Evolutionary conservation across 176 grass and related monocot genomes (phyloP).

Genomic region (Hsuehochloa calcarea): DNA sequence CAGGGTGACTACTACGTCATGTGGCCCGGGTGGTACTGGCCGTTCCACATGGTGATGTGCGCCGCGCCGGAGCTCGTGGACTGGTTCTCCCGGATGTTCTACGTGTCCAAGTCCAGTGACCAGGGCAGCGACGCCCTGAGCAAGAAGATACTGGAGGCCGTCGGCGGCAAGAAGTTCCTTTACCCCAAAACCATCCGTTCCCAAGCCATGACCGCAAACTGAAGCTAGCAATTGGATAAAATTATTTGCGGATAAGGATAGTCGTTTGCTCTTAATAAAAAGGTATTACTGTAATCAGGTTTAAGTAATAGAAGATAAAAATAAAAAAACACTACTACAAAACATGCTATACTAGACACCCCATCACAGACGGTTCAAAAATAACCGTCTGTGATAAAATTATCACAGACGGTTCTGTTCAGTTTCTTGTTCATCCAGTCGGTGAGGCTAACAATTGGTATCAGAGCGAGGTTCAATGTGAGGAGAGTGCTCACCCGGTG

Average conservation of each 20-base stretch:
- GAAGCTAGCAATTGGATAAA: neutral
- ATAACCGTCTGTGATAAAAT: fast-evolving
- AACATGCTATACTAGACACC: too few relatives aligned
- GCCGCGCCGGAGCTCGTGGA: slow-evolving; percentile 68
- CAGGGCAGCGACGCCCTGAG: slow-evolving; percentile 45
- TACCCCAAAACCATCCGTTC: slow-evolving; percentile 48
- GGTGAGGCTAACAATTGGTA: too few relatives aligned
- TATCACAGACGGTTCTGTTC: too few relatives aligned
- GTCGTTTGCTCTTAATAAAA: too few relatives aligned
- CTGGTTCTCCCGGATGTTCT: slow-evolving; percentile 67
- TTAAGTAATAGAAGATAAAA: too few relatives aligned
- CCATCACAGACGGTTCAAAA: too few relatives aligned
- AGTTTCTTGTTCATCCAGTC: too few relatives aligned
- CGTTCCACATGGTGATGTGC: slow-evolving; percentile 78
- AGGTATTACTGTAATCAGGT: too few relatives aligned
- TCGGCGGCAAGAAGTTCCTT: slow-evolving; percentile 59
- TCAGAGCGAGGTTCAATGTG: too few relatives aligned
- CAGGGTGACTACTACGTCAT: slow-evolving; percentile 59
- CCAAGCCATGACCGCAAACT: neutral
- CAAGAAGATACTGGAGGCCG: slow-evolving; percentile 65
- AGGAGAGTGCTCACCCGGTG: too few relatives aligned
- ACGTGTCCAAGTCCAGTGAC: slow-evolving; percentile 47
- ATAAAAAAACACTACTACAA: too few relatives aligned
- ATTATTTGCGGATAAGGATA: too few relatives aligned
- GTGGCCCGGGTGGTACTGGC: slow-evolving; percentile 86